Evolutionary conservation across 306 rosid genomes (phyloP).

Genomic region (Herpetospermum pedunculosum): DNA sequence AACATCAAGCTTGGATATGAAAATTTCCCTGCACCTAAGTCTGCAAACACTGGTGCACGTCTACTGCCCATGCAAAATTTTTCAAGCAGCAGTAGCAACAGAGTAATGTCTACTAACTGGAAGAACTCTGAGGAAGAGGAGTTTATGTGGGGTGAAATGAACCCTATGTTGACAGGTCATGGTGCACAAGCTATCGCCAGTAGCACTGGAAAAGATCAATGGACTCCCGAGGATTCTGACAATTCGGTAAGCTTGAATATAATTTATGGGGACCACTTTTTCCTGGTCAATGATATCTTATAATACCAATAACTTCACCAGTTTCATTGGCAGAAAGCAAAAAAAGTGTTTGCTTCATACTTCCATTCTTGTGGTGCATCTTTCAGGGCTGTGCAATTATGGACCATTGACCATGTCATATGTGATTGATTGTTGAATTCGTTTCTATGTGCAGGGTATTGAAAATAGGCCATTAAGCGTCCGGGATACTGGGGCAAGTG

Average conservation of each 20-base stretch:
- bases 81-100: constrained; percentile 20
- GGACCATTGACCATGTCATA: not conserved
- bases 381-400: not conserved
- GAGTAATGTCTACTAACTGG: constrained; percentile 57
- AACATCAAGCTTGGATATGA: constrained; percentile 33
- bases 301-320: not conserved
- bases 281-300: not conserved
- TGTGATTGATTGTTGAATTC: constrained; percentile 1
- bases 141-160: constrained; percentile 72
- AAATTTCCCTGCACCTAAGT: constrained; percentile 36
- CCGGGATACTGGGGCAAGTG: constrained; percentile 26
- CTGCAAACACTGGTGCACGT: constrained; percentile 36
- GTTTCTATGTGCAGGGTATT: constrained; percentile 39
- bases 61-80: constrained; percentile 28
- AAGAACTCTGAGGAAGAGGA: constrained; percentile 90
- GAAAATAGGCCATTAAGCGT: constrained; percentile 28
- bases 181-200: constrained; percentile 29
- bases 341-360: not conserved
- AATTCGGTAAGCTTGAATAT: constrained; percentile 44
- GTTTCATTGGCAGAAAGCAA: constrained; percentile 5
- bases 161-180: constrained; percentile 34
- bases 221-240: constrained; percentile 55
- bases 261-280: not conserved
- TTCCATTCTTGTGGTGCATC: not conserved
- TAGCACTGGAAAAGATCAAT: constrained; percentile 34